A percentile compares a stretch with the other conserved stretches of the same genome.
Evolutionary conservation across 306 rosid genomes (phyloP).

Genomic region (Quercus mongolica): DNA sequence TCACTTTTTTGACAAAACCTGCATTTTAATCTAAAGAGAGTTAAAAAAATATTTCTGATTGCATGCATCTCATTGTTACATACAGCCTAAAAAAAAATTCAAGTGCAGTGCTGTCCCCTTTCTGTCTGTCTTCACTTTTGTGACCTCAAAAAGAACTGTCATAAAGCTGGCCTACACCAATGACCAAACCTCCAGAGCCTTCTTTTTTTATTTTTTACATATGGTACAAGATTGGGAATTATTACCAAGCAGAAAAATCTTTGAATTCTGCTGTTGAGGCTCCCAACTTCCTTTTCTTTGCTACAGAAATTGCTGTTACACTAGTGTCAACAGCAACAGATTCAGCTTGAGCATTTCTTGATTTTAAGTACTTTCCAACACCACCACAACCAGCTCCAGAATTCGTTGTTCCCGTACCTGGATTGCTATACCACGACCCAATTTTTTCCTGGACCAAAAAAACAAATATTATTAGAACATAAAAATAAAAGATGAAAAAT

Average conservation of each 20-base stretch:
- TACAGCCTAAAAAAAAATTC: background rate
- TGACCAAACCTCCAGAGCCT: background rate
- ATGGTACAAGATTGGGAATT: constrained; percentile 24
- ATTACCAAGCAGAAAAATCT: constrained; percentile 80
- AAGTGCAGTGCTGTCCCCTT: background rate
- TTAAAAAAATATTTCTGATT: background rate
- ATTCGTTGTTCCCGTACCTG: constrained; percentile 63
- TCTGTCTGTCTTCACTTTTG: background rate
- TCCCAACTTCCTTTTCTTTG: constrained; percentile 75
- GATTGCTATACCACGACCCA: constrained; percentile 92
- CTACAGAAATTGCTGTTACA: constrained; percentile 27
- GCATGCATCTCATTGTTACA: background rate
- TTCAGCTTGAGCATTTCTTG: constrained; percentile 46
- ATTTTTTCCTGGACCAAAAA: constrained; percentile 62
- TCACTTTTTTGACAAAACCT: background rate
- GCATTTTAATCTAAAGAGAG: background rate
- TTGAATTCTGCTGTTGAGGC: constrained; percentile 49
- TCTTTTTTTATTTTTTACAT: background rate
- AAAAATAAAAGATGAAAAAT: constrained; percentile 11
- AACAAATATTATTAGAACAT: background rate
- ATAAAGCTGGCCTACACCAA: background rate
- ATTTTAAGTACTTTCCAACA: constrained; percentile 87
- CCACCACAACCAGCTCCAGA: constrained; percentile 57
- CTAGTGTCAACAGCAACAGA: constrained; percentile 39
- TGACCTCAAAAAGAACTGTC: background rate